Conservation (phyloP, 805 yeast genomes). For the Phaffomyces antillensis region DNA sequence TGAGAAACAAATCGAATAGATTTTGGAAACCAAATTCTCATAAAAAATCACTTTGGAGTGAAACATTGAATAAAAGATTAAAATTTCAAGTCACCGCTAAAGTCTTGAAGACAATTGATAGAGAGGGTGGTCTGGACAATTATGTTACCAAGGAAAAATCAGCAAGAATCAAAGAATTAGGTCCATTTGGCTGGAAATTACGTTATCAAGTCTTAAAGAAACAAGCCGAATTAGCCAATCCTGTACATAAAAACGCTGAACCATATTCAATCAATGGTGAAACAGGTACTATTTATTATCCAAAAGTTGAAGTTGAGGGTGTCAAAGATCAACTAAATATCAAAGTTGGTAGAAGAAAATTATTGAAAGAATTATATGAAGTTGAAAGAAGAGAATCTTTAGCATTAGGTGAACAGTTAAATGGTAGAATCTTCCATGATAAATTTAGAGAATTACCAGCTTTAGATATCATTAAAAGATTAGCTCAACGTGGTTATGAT, state of each 20-base stretch:
- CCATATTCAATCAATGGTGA: constrained; percentile 28
- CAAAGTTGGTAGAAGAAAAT: constrained; percentile 56
- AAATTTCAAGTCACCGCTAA: constrained; percentile 63
- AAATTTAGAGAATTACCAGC: constrained; percentile 35
- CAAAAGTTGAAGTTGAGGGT: constrained; percentile 32
- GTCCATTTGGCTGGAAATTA: constrained; percentile 87
- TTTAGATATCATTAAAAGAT: constrained; percentile 41
- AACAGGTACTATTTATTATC: constrained; percentile 39
- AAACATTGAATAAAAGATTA: constrained; percentile 48
- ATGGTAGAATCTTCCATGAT: constrained; percentile 40
- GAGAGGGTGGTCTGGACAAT: constrained; percentile 92
- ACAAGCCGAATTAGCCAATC: constrained; percentile 32
- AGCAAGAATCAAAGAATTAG: constrained; percentile 87
- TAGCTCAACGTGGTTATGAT: constrained; percentile 34
- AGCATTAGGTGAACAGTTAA: constrained; percentile 37
- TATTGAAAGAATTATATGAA: constrained; percentile 49
- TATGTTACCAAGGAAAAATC: constrained; percentile 82
- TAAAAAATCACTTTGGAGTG: constrained; percentile 76
- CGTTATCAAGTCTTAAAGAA: constrained; percentile 62
- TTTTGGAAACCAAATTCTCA: constrained; percentile 83
- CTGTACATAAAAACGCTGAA: constrained; percentile 31
- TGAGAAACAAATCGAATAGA: constrained; percentile 61
- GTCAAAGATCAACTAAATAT: constrained; percentile 36
- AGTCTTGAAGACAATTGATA: constrained; percentile 79
- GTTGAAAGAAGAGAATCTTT: constrained; percentile 36